Conservation (phyloP, 176 grass and related monocot species). For the Zea mays region Zm-B73-REFERENCE-NAM-5.0 NC_050104.1:158590501-158591000, state of each 20-base stretch:
- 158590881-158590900: not conserved
- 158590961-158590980: not conserved
- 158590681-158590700: not conserved
- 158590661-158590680: constrained; percentile 32
- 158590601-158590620: constrained; percentile 98
- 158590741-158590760: not conserved
- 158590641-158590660: constrained; percentile 87
- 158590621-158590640: constrained; percentile 60
- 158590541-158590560: constrained; percentile 77
- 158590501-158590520: not conserved
- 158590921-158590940: no score
- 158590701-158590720: constrained; percentile 9
- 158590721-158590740: constrained; percentile 7
- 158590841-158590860: not conserved
- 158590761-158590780: constrained; percentile 25
- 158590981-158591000: no score
- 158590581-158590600: constrained; percentile 91
- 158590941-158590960: no score
- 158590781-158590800: constrained; percentile 45
- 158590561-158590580: constrained; percentile 96
- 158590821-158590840: not conserved
- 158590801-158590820: not conserved
- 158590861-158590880: not conserved
- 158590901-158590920: no score
- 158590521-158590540: not conserved